Base-by-base conservation (phyloP, 2,329 filamentous ascomycete species). In the Colletotrichum sp. region DNA sequence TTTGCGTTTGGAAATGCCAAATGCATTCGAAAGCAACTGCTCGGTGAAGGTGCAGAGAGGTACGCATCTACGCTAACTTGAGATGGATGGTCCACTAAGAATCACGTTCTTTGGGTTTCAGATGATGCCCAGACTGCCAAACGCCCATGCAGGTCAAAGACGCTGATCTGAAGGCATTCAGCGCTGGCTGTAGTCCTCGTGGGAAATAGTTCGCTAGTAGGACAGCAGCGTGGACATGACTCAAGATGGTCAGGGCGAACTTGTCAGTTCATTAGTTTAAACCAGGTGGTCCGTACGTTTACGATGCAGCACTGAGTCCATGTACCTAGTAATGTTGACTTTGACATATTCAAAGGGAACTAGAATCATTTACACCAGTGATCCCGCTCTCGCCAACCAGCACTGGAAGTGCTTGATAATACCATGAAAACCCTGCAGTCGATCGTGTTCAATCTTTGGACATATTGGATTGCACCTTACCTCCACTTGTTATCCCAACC, bases 401-500 rank as follows among this genome's bases (percentile, higher is more conserved):
- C 44, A 52, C 10, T 21, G 1, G 44, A 52, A 21, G n/a, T 21
- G 10, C 16, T 52, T 9, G n/a, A 21, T 1, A 12, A 21, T 24
- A 21, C 44, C 6, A 52, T 21, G 9, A 13, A 2, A 13, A 21
- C n/a, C 18, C n/a, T 52, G 6, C n/a, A 24, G 7, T 13, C 44
- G n/a, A 52, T 52, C n/a, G 10, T 21, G 44, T 3, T 52, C 44
- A 21, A 24, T 49, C 39, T 2, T 49, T 52, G 6, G n/a, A 3
- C n/a, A 21, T 5, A 2, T 1, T 49, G 2, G 1, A 10, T 8
- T 72, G 79, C 16, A 85, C 77, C 85, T 79, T 26, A 86, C 77
- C 85, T 80, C 85, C 85, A 86, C 21, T 79, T 77, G 39, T 85
- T 85, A 65, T 86, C 82, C 85, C 85, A 86, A 3, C 85, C 84